These are phyloP conservation scores for Marsdenia floribunda DNA, from an alignment of 257 asterid species.

Conservation along the genomic window DNA sequence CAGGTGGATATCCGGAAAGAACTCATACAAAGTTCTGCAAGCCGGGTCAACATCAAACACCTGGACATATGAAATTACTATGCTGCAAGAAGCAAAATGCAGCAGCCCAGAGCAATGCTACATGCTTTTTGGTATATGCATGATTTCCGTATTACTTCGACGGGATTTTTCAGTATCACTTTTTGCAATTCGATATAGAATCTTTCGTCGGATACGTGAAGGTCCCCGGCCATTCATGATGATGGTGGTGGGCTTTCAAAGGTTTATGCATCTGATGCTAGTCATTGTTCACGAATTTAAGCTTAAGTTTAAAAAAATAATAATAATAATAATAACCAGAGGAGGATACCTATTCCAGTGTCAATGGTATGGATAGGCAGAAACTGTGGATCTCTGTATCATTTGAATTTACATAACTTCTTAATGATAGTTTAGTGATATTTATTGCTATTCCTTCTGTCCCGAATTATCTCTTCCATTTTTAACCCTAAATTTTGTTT, in stretches of 20 bases:
- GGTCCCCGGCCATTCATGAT: background rate
- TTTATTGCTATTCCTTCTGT: too few species aligned
- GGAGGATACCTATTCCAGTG: too few species aligned
- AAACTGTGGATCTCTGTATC: too few species aligned
- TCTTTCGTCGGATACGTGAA: background rate
- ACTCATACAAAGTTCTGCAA: slow-evolving; percentile 58
- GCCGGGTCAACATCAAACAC: slow-evolving; percentile 48
- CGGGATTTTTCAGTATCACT: background rate
- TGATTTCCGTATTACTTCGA: background rate
- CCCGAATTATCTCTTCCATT: too few species aligned
- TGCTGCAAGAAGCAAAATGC: background rate
- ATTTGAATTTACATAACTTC: too few species aligned
- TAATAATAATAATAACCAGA: too few species aligned
- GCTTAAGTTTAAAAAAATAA: too few species aligned
- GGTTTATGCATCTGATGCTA: background rate
- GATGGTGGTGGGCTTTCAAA: background rate
- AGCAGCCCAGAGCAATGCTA: background rate
- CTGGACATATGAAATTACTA: slow-evolving; percentile 56
- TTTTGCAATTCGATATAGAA: background rate
- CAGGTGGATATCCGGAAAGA: slow-evolving; percentile 90
- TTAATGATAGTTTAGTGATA: too few species aligned
- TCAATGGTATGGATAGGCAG: too few species aligned
- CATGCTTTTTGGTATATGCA: background rate
- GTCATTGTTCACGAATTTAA: too few species aligned
- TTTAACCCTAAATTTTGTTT: too few species aligned